phyloP scores from a whole-genome alignment of 2,329 filamentous ascomycete species.

The Fusarium floridanum region DNA sequence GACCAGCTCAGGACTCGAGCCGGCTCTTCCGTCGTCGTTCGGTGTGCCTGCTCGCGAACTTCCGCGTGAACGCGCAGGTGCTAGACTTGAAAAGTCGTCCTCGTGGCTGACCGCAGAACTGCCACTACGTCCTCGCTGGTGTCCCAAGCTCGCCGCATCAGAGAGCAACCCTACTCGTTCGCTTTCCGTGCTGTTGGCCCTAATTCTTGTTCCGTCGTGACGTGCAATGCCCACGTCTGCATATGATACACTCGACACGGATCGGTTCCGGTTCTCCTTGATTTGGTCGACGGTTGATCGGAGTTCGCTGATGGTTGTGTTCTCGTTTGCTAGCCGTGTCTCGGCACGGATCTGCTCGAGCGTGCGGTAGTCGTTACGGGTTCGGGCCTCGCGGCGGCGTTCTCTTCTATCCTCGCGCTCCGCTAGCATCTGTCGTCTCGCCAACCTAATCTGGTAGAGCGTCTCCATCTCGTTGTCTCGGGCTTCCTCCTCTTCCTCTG shows the following conservation, averaged over 20 bases:
- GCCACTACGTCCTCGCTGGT: conserved; percentile 51
- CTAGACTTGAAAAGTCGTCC: conserved; percentile 59
- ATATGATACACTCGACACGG: conserved; percentile 82
- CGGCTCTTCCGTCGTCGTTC: conserved; percentile 53
- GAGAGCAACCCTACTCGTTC: conserved; percentile 79
- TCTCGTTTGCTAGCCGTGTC: conserved; percentile 60
- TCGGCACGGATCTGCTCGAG: conserved; percentile 75
- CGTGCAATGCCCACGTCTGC: conserved; percentile 80
- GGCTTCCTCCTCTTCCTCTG: conserved; percentile 81
- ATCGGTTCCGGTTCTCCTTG: conserved; percentile 71
- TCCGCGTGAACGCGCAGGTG: conserved; percentile 54
- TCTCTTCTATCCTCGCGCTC: conserved; percentile 83
- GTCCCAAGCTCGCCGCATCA: conserved; percentile 69
- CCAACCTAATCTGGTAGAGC: conserved; percentile 87
- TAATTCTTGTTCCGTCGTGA: conserved; percentile 81
- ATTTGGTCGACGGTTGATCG: conserved; percentile 68
- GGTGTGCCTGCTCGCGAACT: conserved; percentile 61
- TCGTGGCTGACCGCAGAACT: conserved; percentile 69
- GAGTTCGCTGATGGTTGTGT: conserved; percentile 68
- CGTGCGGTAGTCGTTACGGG: conserved; percentile 75
- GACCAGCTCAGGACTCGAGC: conserved; percentile 65
- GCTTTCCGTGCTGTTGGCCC: conserved; percentile 80
- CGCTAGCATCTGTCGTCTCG: conserved; percentile 79
- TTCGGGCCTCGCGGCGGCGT: conserved; percentile 78
- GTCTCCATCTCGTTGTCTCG: conserved; percentile 94